Evolutionary conservation across 2,329 filamentous ascomycete genomes (phyloP), one percentile per base, ranked within the genome.

Genomic region (Aureobasidium musti): DNA sequence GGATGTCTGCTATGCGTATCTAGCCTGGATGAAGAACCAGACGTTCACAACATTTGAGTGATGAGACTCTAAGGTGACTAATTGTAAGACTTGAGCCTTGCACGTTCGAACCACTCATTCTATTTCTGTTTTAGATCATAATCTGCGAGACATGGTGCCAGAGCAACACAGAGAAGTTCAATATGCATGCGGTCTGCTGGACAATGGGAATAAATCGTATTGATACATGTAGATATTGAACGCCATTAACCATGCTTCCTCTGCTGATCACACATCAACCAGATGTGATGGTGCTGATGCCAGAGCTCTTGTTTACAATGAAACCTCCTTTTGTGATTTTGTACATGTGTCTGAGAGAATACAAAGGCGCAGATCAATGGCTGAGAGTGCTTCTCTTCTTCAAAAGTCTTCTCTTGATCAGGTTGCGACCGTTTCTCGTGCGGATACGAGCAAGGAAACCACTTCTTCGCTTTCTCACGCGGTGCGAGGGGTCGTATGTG

Each of bases 381-480:
- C 82, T 84, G 75, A 85, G 73, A 59, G 74, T 77, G 70, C 75
- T 81, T 74, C 84, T 79, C 28, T 83, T 82, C 79, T 84, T 87
- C 66, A 80, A 73, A 72, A 79, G 77, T 74, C 86, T 79, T 73
- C 85, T 79, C 75, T 80, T 81, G 70, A 89, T 70, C 57, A 83
- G 78, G 74, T 81, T 81, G 72, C 83, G 77, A 28, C 86, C 86
- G 61, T 80, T 83, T 72, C 82, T 80, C 26, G 80, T 80, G 72
- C 79, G 79, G 68, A 86, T 69, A 71, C 86, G 75, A 11, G 82
- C 77, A 68, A 88, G 73, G 72, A 87, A 88, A 2, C 86, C 86
- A 76, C 86, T 84, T 71, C 86, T 80, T 69, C 86, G 79, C 78
- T 88, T 89, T 74, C 87, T 80, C 49, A 87, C 83, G 52, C 82